Conservation (phyloP, 768 basidiomycete species). For the Leucosporidium yakuticum region DNA sequence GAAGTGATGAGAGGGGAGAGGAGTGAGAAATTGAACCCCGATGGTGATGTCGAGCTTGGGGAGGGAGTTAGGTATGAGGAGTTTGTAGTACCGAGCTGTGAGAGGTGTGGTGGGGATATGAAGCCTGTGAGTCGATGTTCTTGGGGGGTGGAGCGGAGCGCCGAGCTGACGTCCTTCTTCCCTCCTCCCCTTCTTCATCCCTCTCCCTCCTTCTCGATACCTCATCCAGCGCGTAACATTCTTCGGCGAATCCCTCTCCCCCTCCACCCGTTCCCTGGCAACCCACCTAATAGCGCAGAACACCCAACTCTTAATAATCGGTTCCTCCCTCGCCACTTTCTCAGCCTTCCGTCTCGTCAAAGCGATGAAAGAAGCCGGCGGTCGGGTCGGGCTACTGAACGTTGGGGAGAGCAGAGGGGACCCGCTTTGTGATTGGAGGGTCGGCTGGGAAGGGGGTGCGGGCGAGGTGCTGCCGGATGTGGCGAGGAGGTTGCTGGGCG, state of each 20-base stretch:
- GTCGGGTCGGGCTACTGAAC: constrained; percentile 76
- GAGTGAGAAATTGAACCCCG: constrained; percentile 31
- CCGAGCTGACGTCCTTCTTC: not conserved
- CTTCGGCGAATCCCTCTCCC: constrained; percentile 21
- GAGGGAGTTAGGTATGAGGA: constrained; percentile 25
- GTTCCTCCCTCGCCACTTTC: constrained; percentile 88
- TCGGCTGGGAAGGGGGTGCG: constrained; percentile 65
- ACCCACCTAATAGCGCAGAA: constrained; percentile 9
- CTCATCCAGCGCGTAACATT: constrained; percentile 17
- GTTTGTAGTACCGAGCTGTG: constrained; percentile 28
- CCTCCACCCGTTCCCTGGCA: constrained; percentile 4
- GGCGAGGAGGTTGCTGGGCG: constrained; percentile 2
- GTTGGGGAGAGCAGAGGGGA: constrained; percentile 86
- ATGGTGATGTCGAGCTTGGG: constrained; percentile 32
- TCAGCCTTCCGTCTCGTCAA: constrained; percentile 82
- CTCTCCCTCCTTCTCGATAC: not conserved
- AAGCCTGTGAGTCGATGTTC: constrained; percentile 13
- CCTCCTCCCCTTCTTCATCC: not conserved
- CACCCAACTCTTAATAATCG: constrained; percentile 67
- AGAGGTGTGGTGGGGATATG: constrained; percentile 19
- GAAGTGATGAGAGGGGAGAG: constrained; percentile 9
- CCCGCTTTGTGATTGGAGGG: constrained; percentile 56
- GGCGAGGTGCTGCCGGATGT: constrained; percentile 18
- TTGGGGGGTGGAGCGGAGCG: not conserved
- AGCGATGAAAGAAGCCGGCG: constrained; percentile 65